A percentile compares a stretch with the other conserved stretches of the same genome.
Evolutionary conservation across 129 eudicot genomes (phyloP).

Genomic region (Ambrosia trifida): DNA sequence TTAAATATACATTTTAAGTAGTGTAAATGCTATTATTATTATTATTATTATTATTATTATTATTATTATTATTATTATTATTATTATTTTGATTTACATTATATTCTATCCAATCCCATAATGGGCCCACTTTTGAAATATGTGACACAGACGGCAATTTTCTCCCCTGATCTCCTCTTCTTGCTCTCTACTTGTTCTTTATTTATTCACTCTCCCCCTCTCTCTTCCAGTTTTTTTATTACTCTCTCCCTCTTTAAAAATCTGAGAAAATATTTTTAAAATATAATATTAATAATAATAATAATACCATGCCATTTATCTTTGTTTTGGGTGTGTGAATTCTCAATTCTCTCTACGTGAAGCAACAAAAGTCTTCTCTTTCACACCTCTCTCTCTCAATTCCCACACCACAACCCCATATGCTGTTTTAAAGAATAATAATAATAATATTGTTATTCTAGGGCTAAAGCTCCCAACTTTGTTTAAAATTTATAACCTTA

Average conservation of each 20-base stretch:
- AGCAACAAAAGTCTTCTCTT: slow-evolving; percentile 64
- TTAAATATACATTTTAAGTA: too few species aligned
- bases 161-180: slow-evolving; percentile 47
- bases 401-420: slow-evolving; percentile 16
- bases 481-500: slow-evolving; percentile 8
- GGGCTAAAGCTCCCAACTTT: slow-evolving; percentile 54
- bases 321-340: slow-evolving; percentile 49
- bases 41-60: too few species aligned
- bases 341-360: slow-evolving; percentile 36
- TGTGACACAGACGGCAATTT: slow-evolving; percentile 68
- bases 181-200: slow-evolving; percentile 32
- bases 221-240: background rate
- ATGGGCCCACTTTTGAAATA: slow-evolving; percentile 62
- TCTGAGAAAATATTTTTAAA: background rate
- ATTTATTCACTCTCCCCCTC: slow-evolving; percentile 23
- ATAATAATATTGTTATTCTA: slow-evolving; percentile 15
- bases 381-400: slow-evolving; percentile 73
- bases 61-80: too few species aligned
- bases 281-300: too few species aligned
- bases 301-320: slow-evolving; percentile 38
- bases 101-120: slow-evolving; percentile 3
- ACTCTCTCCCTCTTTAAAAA: slow-evolving; percentile 29
- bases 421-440: slow-evolving; percentile 60
- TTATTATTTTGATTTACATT: too few species aligned
- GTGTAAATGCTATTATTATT: too few species aligned